Base-by-base conservation (phyloP, 2,329 filamentous ascomycete species). In the Colletotrichum euphorbiae region DNA sequence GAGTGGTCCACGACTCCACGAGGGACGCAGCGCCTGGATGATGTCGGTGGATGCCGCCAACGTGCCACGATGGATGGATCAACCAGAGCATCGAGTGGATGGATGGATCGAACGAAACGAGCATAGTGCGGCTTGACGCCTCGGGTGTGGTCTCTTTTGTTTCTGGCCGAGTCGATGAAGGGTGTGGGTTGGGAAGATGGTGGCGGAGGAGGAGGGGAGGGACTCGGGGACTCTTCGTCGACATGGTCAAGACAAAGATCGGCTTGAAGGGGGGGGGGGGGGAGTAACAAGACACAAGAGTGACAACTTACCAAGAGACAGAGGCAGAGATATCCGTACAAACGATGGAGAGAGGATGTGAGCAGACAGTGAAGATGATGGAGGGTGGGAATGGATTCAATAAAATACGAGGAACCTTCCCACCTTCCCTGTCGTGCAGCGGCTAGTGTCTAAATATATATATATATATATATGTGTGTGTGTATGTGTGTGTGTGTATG, bases 391-490 rank as follows among this genome's bases (percentile, higher is more conserved):
- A 68, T 64, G 33, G n/a, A n/a, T n/a, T n/a, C n/a, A n/a, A n/a
- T n/a, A n/a, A 43, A 55, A 40, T 3, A 61, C 65, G 65, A 65
- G 65, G 65, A 65, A 58, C 48, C 59, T 68, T 68, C 36, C 54
- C 59, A 65, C 65, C 65, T 65, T 68, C 65, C 65, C 55, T 65
- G 65, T 64, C 59, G 24, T 24, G 38, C 54, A 57, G 48, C 33
- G 13, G 31, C 28, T 28, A 7, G 11, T 12, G 33, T 36, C 33
- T 36, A 5, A 2, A 5, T 36, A 5, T 36, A 12, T 19, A 3
- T 21, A 4, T 3, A 21, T n/a, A 4, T 21, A 4, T 3, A 21
- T 21, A 21, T 21, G 21, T 21, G 21, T 21, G 4, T 21, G 21
- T 21, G 21, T 21, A 4, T 3, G 4, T 21, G 4, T 21, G 21